Conservation (phyloP, 2,329 filamentous ascomycete species). For the Ilyonectria robusta region DNA sequence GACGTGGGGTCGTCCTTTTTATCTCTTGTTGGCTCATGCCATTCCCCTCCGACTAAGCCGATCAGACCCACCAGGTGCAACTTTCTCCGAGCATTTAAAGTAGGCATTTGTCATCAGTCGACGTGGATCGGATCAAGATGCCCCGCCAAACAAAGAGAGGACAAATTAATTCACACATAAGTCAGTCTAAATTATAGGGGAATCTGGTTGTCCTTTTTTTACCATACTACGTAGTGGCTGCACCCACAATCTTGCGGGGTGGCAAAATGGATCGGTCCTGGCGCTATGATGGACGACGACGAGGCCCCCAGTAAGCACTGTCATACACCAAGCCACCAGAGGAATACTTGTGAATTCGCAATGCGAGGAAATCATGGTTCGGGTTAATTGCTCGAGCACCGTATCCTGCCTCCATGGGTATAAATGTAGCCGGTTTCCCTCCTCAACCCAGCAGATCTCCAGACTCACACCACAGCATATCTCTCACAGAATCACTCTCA, state of each 20-base stretch:
- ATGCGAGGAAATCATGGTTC: no score
- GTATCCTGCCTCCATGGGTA: neutral
- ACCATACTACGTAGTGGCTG: no score
- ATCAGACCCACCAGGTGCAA: constrained; percentile 17
- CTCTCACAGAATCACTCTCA: neutral
- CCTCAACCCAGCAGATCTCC: neutral
- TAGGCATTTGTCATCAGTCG: neutral
- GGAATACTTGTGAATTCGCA: no score
- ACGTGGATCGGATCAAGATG: neutral
- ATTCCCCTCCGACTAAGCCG: neutral
- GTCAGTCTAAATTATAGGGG: no score
- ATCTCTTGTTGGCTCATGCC: neutral
- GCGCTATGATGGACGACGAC: no score
- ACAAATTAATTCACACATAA: no score
- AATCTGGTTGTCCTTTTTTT: no score
- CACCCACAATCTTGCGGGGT: no score
- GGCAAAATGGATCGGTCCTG: no score
- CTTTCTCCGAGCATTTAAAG: constrained; percentile 7
- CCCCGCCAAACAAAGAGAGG: no score
- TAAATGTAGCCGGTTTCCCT: neutral
- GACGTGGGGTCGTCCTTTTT: constrained; percentile 9
- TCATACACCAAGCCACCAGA: no score
- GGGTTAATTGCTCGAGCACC: neutral
- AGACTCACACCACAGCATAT: neutral
- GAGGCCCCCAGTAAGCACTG: no score